A percentile compares a stretch with the other conserved stretches of the same genome.
These are phyloP conservation scores for Metschnikowia picachoensis DNA, from an alignment of 805 yeast genomes.

Conservation along the genomic window DNA sequence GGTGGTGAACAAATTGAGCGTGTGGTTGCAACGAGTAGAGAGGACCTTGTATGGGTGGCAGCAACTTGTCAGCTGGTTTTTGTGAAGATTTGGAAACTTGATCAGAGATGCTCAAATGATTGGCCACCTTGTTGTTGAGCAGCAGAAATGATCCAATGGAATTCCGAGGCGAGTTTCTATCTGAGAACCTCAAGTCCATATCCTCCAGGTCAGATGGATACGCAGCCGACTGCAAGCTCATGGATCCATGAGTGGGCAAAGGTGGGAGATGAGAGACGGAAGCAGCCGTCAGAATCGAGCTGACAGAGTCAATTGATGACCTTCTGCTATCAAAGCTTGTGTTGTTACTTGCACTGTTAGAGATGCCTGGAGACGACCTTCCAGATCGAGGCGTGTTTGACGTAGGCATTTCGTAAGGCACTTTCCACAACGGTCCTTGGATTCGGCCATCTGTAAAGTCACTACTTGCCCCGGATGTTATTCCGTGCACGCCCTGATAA, in stretches of 20 bases:
- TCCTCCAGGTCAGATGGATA: slow-evolving; percentile 19
- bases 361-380: slow-evolving; percentile 14
- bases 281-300: slow-evolving; percentile 43
- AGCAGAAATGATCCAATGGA: slow-evolving; percentile 19
- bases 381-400: slow-evolving; percentile 14
- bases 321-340: slow-evolving; percentile 27
- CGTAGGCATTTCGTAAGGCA: slow-evolving; percentile 54
- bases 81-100: background rate
- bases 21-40: background rate
- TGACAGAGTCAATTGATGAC: slow-evolving; percentile 47
- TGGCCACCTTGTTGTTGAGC: slow-evolving; percentile 17
- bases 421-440: slow-evolving; percentile 55
- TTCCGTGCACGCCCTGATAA: no score
- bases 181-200: slow-evolving; percentile 8
- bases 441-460: slow-evolving; percentile 23
- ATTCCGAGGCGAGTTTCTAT: slow-evolving; percentile 13
- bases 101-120: slow-evolving; percentile 2
- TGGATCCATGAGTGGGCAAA: slow-evolving; percentile 20
- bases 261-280: slow-evolving; percentile 29
- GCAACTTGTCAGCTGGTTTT: background rate
- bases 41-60: background rate
- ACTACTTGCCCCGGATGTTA: background rate
- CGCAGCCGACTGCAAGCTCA: slow-evolving; percentile 17
- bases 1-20: background rate
- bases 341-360: slow-evolving; percentile 11